Evolutionary conservation across 2,329 filamentous ascomycete genomes (phyloP).

Genomic region (Scolecobasidium constrictum): DNA sequence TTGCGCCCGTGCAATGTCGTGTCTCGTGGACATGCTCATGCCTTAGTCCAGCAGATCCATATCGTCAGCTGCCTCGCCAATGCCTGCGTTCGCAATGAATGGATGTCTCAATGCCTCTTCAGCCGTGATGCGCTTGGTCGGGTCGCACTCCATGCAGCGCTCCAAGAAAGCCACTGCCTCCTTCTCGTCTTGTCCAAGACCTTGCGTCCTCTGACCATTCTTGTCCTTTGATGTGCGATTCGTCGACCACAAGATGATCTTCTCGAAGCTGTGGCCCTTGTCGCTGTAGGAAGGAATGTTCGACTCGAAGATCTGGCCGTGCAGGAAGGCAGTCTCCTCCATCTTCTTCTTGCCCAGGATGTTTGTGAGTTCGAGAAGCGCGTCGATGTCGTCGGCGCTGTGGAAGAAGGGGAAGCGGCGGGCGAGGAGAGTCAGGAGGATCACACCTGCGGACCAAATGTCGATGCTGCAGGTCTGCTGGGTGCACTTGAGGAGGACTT

Average conservation of each 20-base stretch:
- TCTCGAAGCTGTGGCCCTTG: slow-evolving; percentile 77
- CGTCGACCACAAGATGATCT: slow-evolving; percentile 92
- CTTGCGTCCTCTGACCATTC: slow-evolving; percentile 34
- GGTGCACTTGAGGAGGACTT: slow-evolving; percentile 95
- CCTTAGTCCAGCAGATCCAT: slow-evolving; percentile 13
- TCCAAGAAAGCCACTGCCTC: slow-evolving; percentile 63
- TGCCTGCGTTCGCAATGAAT: slow-evolving; percentile 41
- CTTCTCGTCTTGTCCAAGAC: slow-evolving; percentile 57
- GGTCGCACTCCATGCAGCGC: slow-evolving; percentile 66
- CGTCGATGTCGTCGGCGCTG: slow-evolving; percentile 94
- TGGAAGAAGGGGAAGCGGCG: slow-evolving; percentile 97
- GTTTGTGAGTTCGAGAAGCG: slow-evolving; percentile 92
- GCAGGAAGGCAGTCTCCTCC: slow-evolving; percentile 69
- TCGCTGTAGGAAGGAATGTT: slow-evolving; percentile 84
- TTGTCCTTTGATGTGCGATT: slow-evolving; percentile 56
- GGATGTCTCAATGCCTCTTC: slow-evolving; percentile 62
- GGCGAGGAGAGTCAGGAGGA: slow-evolving; percentile 86
- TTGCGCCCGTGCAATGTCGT: no score
- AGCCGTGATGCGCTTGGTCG: slow-evolving; percentile 61
- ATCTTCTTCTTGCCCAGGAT: slow-evolving; percentile 84
- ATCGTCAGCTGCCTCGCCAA: slow-evolving; percentile 22
- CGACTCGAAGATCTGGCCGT: slow-evolving; percentile 86
- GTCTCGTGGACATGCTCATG: no score
- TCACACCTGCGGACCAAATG: slow-evolving; percentile 95
- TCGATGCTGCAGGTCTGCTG: slow-evolving; percentile 88